Evolutionary conservation across 2,329 filamentous ascomycete species (phyloP), one percentile per base, ranked within the genome.

Genomic region (Aspergillus sp.): DNA sequence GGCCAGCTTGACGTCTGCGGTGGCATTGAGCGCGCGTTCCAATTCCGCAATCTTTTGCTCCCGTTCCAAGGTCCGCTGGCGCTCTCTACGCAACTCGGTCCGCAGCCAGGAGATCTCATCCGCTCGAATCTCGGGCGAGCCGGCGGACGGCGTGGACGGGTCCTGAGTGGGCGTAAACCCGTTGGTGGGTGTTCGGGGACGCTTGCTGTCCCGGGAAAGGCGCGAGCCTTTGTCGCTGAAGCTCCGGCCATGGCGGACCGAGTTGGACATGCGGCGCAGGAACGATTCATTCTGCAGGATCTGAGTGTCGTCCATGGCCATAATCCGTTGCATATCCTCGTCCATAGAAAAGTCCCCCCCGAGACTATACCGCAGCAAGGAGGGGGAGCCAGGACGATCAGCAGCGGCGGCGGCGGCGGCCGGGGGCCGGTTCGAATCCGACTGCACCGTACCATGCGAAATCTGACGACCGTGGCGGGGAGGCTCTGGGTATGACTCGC

Each of bases 301-400:
- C 7, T 53, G 46, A 62, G 44, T 19, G 42, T 89, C 86, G 50
- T 91, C 88, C 19, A 81, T 83, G 36, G 82, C 85, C 49, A 95
- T 75, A 48, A 96, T 91, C 48, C 90, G 84, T 45, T 87, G 86
- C 81, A 96, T 88, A 62, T 97, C 93, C 66, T 96, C 90, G 54
- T 97, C 91, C 83, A 95, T 82, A 49, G 86, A 93, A 61, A 96
- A 93, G 54, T 94, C 89, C 46, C 83, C 88, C 44, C 87, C 88
- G 39, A 80, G 78, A 66, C 85, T 94, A 51, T 80, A 87, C 59
- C 83, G 77, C 54, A 85, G 80, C 52, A 88, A 72, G 57, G 82
- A 82, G 7, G 85, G 82, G 7, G 84, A 86, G 35, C 68, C 66
- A 54, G 80, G 78, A 53, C 71, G 50, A 65, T 76, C 19, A 19